Conservation (phyloP, 345 rosid species). For the Brassica napus region DNA sequence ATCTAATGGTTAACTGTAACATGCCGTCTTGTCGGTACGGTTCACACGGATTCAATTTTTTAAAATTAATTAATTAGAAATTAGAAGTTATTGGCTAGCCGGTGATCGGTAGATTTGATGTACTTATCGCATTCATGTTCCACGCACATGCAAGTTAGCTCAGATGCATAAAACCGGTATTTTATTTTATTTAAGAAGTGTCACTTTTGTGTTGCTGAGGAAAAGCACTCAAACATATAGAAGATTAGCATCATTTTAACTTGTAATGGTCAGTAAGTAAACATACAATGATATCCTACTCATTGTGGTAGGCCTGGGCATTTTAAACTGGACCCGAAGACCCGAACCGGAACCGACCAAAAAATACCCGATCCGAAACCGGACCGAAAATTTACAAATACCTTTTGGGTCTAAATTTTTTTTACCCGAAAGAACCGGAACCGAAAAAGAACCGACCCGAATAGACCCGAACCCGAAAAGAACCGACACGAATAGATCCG, state of each 20-base stretch:
- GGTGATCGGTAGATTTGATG: constrained; percentile 45
- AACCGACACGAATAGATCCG: too few species aligned
- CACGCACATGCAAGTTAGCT: constrained; percentile 25
- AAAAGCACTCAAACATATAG: neutral
- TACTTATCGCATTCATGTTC: constrained; percentile 9
- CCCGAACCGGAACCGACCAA: too few species aligned
- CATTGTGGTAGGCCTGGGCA: too few species aligned
- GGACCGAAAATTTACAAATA: too few species aligned
- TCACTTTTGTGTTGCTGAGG: neutral
- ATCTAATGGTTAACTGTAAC: constrained; percentile 27
- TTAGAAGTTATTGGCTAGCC: constrained; percentile 30
- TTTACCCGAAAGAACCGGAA: too few species aligned
- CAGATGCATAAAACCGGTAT: constrained; percentile 5
- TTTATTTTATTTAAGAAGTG: neutral
- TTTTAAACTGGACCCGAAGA: too few species aligned
- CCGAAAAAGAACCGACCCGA: too few species aligned
- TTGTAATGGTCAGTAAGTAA: neutral
- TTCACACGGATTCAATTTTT: constrained; percentile 45
- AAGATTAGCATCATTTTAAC: neutral
- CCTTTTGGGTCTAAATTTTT: too few species aligned
- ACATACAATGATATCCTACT: neutral
- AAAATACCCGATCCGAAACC: too few species aligned
- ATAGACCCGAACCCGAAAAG: too few species aligned
- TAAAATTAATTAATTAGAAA: neutral
- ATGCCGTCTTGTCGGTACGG: constrained; percentile 60